Evolutionary conservation across 768 basidiomycete species (phyloP).

Genomic region (Nidularia sp.): DNA sequence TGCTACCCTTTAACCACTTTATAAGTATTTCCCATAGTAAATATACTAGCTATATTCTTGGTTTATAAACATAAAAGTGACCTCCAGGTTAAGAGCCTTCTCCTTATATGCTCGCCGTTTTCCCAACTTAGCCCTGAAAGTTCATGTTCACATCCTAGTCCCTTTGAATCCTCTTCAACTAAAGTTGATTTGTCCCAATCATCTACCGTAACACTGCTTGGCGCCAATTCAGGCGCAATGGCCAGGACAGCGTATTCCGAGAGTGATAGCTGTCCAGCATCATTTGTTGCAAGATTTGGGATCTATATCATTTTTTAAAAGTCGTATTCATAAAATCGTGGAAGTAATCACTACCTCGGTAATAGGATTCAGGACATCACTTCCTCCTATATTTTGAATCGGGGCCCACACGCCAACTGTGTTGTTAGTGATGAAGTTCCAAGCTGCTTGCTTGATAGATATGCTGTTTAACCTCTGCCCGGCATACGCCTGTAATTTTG

Average conservation of each 20-base stretch:
- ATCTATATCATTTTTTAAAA: slow-evolving; percentile 15
- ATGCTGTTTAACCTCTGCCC: slow-evolving; percentile 27
- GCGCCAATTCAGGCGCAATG: slow-evolving; percentile 28
- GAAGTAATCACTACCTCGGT: slow-evolving; percentile 25
- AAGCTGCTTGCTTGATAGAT: slow-evolving; percentile 27
- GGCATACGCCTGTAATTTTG: slow-evolving; percentile 33
- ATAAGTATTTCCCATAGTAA: not conserved
- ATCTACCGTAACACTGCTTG: slow-evolving; percentile 8
- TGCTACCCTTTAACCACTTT: not conserved
- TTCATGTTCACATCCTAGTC: not conserved
- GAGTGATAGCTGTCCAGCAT: slow-evolving; percentile 25
- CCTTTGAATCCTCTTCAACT: slow-evolving; percentile 1
- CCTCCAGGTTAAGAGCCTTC: not conserved
- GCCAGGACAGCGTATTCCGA: slow-evolving; percentile 30
- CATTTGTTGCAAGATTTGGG: slow-evolving; percentile 29
- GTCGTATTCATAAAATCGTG: not conserved
- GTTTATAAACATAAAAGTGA: not conserved
- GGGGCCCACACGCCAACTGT: slow-evolving; percentile 30
- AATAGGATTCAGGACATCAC: slow-evolving; percentile 43
- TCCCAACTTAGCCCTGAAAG: not conserved
- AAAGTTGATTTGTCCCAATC: slow-evolving; percentile 13
- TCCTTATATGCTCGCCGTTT: not conserved
- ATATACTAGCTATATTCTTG: not conserved
- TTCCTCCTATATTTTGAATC: slow-evolving; percentile 34
- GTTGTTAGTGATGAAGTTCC: slow-evolving; percentile 23